Percentiles rank a stretch among this genome's conserved stretches.
These are phyloP conservation scores for Saccharomyces mikatae DNA, from an alignment of 805 yeast genomes.

Conservation along the genomic window DNA sequence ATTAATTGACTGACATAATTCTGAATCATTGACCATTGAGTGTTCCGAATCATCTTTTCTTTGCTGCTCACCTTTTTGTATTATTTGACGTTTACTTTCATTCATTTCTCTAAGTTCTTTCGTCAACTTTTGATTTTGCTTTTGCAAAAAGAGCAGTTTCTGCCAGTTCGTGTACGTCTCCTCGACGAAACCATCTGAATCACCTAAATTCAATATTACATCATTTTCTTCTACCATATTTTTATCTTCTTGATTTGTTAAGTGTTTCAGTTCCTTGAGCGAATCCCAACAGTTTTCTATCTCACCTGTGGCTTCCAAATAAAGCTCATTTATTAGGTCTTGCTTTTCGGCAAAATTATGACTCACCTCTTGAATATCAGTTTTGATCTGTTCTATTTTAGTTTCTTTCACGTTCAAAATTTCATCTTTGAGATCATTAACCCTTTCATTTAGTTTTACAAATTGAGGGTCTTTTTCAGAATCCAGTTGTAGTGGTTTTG, in stretches of 20 bases:
- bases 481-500: conserved; percentile 12
- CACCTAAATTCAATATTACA: conserved; percentile 2
- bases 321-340: conserved; percentile 17
- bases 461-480: conserved; percentile 21
- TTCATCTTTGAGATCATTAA: conserved; percentile 15
- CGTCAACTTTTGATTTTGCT: conserved; percentile 2
- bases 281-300: conserved; percentile 22
- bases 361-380: conserved; percentile 10
- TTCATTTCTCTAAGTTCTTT: conserved; percentile 5
- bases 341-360: conserved; percentile 15
- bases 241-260: conserved; percentile 8
- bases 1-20: not conserved
- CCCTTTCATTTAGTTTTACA: conserved; percentile 15
- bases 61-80: not conserved
- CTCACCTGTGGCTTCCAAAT: conserved; percentile 15
- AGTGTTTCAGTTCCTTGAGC: conserved; percentile 13
- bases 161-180: conserved; percentile 10
- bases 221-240: conserved; percentile 1
- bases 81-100: not conserved
- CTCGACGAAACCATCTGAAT: conserved; percentile 3
- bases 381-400: conserved; percentile 17
- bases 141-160: conserved; percentile 1
- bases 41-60: not conserved
- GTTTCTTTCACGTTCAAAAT: conserved; percentile 10
- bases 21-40: not conserved